phyloP scores from a whole-genome alignment of 352 stramenopile species.

The Phytopythium cucurbitacearum region DNA sequence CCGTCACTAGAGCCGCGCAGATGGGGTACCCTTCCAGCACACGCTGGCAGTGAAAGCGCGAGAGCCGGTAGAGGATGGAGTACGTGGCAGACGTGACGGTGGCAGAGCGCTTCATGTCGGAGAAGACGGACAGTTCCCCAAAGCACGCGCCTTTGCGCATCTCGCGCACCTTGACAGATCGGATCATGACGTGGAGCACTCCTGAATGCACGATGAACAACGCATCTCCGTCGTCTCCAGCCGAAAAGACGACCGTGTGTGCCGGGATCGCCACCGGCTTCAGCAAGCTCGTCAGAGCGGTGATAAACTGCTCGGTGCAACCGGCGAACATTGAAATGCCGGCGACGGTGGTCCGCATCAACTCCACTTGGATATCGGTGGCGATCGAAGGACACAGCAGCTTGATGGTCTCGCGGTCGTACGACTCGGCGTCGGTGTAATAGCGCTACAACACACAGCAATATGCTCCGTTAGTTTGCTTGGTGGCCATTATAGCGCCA shows the following conservation, averaged over 20 bases:
- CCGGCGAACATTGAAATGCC: constrained; percentile 54
- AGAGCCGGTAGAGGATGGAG: constrained; percentile 62
- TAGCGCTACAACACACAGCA: constrained; percentile 29
- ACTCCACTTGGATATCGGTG: constrained; percentile 70
- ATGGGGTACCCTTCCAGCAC: constrained; percentile 51
- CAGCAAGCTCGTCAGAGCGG: constrained; percentile 60
- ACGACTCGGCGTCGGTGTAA: constrained; percentile 67
- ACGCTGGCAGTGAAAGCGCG: constrained; percentile 52
- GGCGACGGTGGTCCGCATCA: constrained; percentile 45
- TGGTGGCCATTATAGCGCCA: background rate
- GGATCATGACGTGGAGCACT: constrained; percentile 57
- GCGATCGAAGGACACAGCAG: constrained; percentile 66
- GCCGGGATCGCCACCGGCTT: constrained; percentile 56
- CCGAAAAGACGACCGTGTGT: constrained; percentile 48
- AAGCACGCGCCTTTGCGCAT: constrained; percentile 70
- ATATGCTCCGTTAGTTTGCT: background rate
- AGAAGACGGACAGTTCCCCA: constrained; percentile 71
- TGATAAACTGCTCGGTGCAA: constrained; percentile 50
- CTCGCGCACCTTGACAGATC: constrained; percentile 54
- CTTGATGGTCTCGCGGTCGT: constrained; percentile 65
- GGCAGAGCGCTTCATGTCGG: constrained; percentile 41
- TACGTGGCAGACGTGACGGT: constrained; percentile 62
- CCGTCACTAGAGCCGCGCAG: constrained; percentile 14
- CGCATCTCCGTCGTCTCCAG: constrained; percentile 50
- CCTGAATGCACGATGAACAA: constrained; percentile 80